Conservation (phyloP, 805 yeast genomes). For the Schwanniomyces vanrijiae region DNA sequence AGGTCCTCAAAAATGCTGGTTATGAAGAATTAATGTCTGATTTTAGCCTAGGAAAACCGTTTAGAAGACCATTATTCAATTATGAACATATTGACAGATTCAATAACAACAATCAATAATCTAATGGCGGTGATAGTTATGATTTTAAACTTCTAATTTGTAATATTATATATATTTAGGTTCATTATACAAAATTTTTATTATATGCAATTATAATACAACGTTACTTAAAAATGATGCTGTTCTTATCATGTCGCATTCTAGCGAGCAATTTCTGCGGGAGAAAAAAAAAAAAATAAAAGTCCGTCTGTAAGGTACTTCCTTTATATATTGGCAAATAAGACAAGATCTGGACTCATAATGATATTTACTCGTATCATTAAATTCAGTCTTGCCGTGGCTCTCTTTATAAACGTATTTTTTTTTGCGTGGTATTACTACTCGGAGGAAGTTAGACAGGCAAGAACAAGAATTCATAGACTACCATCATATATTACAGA, state of each 20-base stretch:
- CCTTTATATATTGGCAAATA: not conserved
- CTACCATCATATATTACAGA: slow-evolving; percentile 18
- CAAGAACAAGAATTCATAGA: slow-evolving; percentile 13
- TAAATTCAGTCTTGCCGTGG: slow-evolving; percentile 16
- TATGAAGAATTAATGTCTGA: slow-evolving; percentile 19
- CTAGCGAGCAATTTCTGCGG: not conserved
- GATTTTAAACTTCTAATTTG: not conserved
- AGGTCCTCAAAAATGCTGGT: slow-evolving; percentile 14
- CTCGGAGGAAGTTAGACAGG: slow-evolving; percentile 14
- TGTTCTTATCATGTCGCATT: not conserved
- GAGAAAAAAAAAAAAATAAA: not conserved
- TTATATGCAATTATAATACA: not conserved
- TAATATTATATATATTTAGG: not conserved
- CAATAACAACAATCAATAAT: slow-evolving; percentile 13
- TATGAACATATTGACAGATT: slow-evolving; percentile 26
- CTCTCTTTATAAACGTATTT: slow-evolving; percentile 18
- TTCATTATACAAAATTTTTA: not conserved
- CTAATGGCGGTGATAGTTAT: not conserved
- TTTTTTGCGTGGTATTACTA: slow-evolving; percentile 20
- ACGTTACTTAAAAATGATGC: not conserved
- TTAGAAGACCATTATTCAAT: slow-evolving; percentile 24
- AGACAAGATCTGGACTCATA: not conserved
- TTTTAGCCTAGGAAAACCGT: slow-evolving; percentile 23
- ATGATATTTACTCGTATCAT: slow-evolving; percentile 16
- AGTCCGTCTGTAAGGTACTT: not conserved